These are phyloP conservation scores for Plasmodiophora brassicae DNA, from an alignment of 208 protist genomes.

Conservation along the genomic window DNA sequence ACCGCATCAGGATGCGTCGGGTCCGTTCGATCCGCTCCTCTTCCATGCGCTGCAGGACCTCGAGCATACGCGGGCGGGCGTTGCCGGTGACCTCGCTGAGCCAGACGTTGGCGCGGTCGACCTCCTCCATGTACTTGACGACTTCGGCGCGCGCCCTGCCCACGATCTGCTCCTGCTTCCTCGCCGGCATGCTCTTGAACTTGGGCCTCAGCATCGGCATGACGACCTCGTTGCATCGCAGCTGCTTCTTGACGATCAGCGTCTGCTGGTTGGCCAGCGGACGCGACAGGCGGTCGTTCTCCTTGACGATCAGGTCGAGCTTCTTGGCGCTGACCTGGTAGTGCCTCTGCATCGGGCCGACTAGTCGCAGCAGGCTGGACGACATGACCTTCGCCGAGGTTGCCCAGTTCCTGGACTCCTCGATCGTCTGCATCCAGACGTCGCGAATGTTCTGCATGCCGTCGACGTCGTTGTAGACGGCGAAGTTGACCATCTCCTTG, in stretches of 20 bases:
- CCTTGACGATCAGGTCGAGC: background rate
- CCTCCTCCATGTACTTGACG: background rate
- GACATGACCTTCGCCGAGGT: background rate
- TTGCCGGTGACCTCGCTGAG: background rate
- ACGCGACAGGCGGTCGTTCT: constrained; percentile 16
- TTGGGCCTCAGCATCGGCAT: background rate
- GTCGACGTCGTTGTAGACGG: background rate
- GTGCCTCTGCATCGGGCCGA: background rate
- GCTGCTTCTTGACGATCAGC: constrained; percentile 23
- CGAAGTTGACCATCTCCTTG: background rate
- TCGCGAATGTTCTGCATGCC: constrained; percentile 9
- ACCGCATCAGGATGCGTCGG: background rate
- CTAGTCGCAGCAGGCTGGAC: background rate
- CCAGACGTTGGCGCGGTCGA: background rate
- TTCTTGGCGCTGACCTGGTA: background rate
- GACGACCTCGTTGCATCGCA: background rate
- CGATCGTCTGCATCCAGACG: background rate
- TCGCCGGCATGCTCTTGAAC: background rate
- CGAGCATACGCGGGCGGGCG: background rate
- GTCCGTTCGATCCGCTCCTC: background rate
- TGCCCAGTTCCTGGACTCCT: background rate
- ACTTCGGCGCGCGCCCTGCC: background rate
- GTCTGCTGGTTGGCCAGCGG: background rate
- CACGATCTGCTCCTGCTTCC: background rate
- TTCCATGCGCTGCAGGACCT: background rate